These are phyloP conservation scores for Cytidiella melzeri DNA, from an alignment of 768 basidiomycete genomes.

Conservation along the genomic window DNA sequence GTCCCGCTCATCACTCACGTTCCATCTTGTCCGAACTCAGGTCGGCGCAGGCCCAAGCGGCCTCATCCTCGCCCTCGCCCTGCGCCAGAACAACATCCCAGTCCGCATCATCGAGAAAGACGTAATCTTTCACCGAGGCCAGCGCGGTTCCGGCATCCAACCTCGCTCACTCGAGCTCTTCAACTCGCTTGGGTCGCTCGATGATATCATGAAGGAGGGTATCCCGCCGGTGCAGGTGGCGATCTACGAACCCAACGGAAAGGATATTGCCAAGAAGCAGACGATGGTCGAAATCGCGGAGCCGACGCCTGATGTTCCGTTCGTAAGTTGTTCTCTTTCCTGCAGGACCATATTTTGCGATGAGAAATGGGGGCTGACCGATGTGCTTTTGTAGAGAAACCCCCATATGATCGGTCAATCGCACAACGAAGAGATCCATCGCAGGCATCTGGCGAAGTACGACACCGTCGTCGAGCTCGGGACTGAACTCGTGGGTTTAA, in stretches of 20 bases:
- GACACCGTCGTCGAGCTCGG: conserved; percentile 29
- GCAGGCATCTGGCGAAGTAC: conserved; percentile 20
- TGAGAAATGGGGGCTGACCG: no score
- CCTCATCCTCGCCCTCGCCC: conserved; percentile 9
- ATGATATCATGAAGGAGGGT: conserved; percentile 4
- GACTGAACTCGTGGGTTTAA: conserved; percentile 29
- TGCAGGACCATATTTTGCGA: no score
- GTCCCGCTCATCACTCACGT: no score
- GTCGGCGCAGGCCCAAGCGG: conserved; percentile 12
- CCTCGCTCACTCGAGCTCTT: conserved; percentile 11
- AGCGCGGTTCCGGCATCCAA: conserved; percentile 20
- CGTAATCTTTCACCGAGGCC: conserved; percentile 3
- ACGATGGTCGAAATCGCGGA: not conserved
- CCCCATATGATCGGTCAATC: conserved; percentile 19
- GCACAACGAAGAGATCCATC: conserved; percentile 26
- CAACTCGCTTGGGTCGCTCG: conserved; percentile 5
- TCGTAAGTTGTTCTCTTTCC: not conserved
- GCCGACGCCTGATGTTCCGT: not conserved
- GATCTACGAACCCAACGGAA: conserved; percentile 1
- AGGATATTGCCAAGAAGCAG: not conserved
- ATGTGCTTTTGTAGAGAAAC: no score
- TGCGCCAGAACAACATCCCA: conserved; percentile 10
- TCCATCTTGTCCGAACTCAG: no score
- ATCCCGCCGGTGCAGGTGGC: conserved; percentile 2
- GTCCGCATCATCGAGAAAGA: conserved; percentile 14